Evolutionary conservation across 129 eudicot species (phyloP).

Genomic region (Escallonia herrerae): DNA sequence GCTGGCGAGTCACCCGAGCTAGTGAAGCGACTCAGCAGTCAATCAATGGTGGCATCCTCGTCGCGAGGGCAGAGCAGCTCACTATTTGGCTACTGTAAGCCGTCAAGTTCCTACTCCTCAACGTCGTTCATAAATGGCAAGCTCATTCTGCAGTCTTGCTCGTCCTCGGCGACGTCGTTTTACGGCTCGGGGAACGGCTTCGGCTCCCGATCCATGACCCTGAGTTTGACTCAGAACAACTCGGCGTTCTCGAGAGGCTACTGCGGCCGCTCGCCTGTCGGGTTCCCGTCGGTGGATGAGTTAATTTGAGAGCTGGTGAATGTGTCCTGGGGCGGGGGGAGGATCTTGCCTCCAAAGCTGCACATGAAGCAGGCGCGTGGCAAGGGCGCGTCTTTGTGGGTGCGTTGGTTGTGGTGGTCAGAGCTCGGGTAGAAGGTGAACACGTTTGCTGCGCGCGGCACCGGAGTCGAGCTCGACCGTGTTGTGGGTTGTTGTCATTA

Average conservation of each 20-base stretch:
- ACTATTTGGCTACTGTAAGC: conserved; percentile 54
- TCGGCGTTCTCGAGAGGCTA: conserved; percentile 38
- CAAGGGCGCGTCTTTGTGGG: too few relatives aligned
- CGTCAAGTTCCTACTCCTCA: conserved; percentile 71
- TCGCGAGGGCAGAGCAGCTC: conserved; percentile 71
- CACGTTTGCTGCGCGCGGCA: too few relatives aligned
- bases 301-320: conserved; percentile 48
- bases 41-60: conserved; percentile 69
- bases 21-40: background rate
- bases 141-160: conserved; percentile 49
- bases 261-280: conserved; percentile 60
- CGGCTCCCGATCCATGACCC: conserved; percentile 57
- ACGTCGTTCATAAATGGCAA: conserved; percentile 60
- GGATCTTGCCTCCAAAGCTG: too few relatives aligned
- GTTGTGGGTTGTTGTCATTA: too few relatives aligned
- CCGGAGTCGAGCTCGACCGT: too few relatives aligned
- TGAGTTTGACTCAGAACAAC: conserved; percentile 34
- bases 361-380: too few relatives aligned
- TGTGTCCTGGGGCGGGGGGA: conserved; percentile 59
- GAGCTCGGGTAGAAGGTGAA: too few relatives aligned
- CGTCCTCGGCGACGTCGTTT: conserved; percentile 46
- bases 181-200: conserved; percentile 46
- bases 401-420: too few relatives aligned
- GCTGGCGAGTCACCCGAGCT: background rate
- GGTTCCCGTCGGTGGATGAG: conserved; percentile 59